Evolutionary conservation across 2,329 filamentous ascomycete genomes (phyloP), one percentile per base, ranked within the genome.

Genomic region (Alternaria tenuissima): DNA sequence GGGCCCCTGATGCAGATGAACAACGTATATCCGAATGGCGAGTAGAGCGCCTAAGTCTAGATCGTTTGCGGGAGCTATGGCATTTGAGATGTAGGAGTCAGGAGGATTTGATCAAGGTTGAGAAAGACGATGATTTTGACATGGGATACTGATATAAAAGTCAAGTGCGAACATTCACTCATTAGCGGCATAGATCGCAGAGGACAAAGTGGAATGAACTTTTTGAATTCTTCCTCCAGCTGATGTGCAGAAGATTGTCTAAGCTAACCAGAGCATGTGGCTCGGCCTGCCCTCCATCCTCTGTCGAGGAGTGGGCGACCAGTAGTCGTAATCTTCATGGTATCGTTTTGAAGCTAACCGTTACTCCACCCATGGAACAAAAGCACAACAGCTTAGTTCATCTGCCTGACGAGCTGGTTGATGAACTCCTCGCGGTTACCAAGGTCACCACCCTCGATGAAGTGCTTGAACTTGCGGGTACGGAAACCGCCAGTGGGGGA

Each of bases 351-450:
- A 64, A 64, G 54, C 64, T 64, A 67, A 66, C 68, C 70, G 60
- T 72, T 64, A 72, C 69, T 67, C 69, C 73, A 67, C 62, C 71
- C 67, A 68, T 63, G 46, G 55, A 57, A 61, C 58, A 65, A 49
- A 61, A 59, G 43, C 63, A 44, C 57, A 28, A 57, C 80, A 59
- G 65, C 67, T 69, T 96, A 99, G 90, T 98, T 98, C 95, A 98
- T 99, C 87, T 96, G 93, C 84, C 92, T 90, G 86, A 99, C 91
- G 79, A 98, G 89, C 78, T 83, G 87, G 86, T 97, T 98, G 89
- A 99, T 97, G 87, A 94, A 91, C 79, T 97, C 92, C 89, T 99
- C 95, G 74, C 95, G 92, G 90, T 99, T 98, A 82, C 95, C 95
- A 76, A 96, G 87, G 84, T 99, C 95, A 91, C 95, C 95, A 85